Base-by-base conservation (phyloP, 2,329 filamentous ascomycete genomes). In the Colletotrichum sp. region DNA sequence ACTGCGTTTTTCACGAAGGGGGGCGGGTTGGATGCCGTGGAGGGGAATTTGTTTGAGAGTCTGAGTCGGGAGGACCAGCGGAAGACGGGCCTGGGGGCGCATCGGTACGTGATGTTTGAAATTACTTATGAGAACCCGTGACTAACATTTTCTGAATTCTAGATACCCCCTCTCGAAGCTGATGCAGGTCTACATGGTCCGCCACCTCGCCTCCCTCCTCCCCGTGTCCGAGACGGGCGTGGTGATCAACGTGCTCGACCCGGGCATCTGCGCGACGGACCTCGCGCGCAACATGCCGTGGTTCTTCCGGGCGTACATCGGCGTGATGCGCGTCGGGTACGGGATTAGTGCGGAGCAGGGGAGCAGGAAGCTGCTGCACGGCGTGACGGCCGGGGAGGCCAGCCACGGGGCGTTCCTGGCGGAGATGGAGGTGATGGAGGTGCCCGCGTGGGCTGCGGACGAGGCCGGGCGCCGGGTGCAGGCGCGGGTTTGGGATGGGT, bases 201-300 rank as follows among this genome's bases (percentile, higher is more conserved):
- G 80, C 16, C 71, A 82, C 7, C 78, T 85, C 10, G 80, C 80
- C 15, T 36, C 63, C 0, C 74, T 81, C 2, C 8, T 78, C 7
- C 82, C 82, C 5, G 74, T 80, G 2, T 78, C 79, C 0, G 74
- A 77, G 13, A 80, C 80, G 1, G 81, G 81, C 2, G 81, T 84
- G 26, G 74, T 83, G 55, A 58, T 84, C 28, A 84, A 84, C 75
- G 24, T 79, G 1, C 38, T 82, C 15, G 79, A 80, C 66, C 83
- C 83, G 0, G 83, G 83, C 1, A 71, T 84, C 6, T 82, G 80
- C 78, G 80, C 78, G 57, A 81, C 80, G 1, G 77, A 74, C 2
- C 79, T 81, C 3, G n/a, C 38, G 36, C 48, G 63, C 13, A 64
- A 67, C 13, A 64, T 55, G 38, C 32, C 6, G 24, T 64, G 57